Conservation (phyloP, 1,284 basidiomycete genomes). For the Calocybe gambosa region DNA sequence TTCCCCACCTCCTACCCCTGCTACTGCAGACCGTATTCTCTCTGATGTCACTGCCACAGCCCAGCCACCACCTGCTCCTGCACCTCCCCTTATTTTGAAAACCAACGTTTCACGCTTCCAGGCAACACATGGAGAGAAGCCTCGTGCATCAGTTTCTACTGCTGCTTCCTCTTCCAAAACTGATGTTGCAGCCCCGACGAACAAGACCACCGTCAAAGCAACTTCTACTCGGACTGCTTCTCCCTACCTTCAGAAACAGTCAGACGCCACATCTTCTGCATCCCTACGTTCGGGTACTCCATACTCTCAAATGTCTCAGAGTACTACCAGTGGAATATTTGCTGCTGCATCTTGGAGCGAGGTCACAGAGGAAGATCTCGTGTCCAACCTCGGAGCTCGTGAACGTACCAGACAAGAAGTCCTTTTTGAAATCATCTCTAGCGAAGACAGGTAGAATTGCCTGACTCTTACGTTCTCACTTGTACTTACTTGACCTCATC, state of each 20-base stretch:
- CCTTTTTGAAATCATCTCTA: slow-evolving; percentile 95
- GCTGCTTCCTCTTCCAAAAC: slow-evolving; percentile 43
- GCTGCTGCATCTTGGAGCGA: slow-evolving; percentile 92
- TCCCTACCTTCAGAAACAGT: slow-evolving; percentile 50
- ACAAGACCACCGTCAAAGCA: slow-evolving; percentile 35
- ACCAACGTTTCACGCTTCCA: slow-evolving; percentile 71
- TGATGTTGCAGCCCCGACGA: slow-evolving; percentile 30
- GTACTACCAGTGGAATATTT: slow-evolving; percentile 65
- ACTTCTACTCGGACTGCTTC: slow-evolving; percentile 61
- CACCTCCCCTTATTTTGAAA: slow-evolving; percentile 44
- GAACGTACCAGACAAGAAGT: slow-evolving; percentile 97
- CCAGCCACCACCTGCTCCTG: slow-evolving; percentile 21
- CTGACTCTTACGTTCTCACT: neutral
- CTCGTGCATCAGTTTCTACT: slow-evolving; percentile 60
- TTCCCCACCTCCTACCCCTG: slow-evolving; percentile 70
- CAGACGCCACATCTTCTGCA: slow-evolving; percentile 48
- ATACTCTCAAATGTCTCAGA: slow-evolving; percentile 68
- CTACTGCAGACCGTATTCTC: slow-evolving; percentile 31
- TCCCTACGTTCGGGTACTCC: slow-evolving; percentile 75
- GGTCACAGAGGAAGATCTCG: slow-evolving; percentile 91
- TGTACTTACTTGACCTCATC: neutral
- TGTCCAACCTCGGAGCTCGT: slow-evolving; percentile 86
- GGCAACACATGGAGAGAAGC: slow-evolving; percentile 61
- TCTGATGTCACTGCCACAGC: slow-evolving; percentile 30
- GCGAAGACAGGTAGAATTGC: slow-evolving; percentile 76